Conservation (phyloP, 208 protist species). For the Novymonas esmeraldas region DNA sequence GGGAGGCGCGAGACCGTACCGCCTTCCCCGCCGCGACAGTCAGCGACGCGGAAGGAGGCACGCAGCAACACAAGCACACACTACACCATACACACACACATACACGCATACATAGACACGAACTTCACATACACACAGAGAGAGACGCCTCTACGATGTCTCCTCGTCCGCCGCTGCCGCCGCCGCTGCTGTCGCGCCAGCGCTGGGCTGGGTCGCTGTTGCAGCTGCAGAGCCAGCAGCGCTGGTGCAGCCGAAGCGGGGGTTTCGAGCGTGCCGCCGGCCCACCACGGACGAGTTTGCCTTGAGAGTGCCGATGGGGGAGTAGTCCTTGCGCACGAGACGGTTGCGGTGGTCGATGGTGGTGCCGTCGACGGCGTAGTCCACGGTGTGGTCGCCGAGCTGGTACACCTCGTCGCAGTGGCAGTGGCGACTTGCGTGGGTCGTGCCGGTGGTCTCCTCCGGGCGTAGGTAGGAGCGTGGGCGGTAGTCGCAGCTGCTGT, state of each 20-base stretch:
- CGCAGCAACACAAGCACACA: neutral
- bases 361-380: constrained; percentile 59
- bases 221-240: neutral
- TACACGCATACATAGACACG: constrained; percentile 2
- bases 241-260: constrained; percentile 51
- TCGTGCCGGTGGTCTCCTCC: constrained; percentile 28
- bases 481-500: constrained; percentile 72
- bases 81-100: neutral
- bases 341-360: constrained; percentile 74
- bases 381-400: constrained; percentile 87
- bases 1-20: no score
- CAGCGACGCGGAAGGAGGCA: neutral
- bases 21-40: no score
- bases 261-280: constrained; percentile 54
- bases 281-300: constrained; percentile 74
- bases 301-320: constrained; percentile 56
- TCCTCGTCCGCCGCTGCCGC: constrained; percentile 9
- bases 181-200: constrained; percentile 13
- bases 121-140: neutral
- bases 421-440: constrained; percentile 71
- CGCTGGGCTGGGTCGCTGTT: no score
- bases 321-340: constrained; percentile 55
- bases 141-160: constrained; percentile 5
- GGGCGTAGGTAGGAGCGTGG: constrained; percentile 73
- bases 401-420: constrained; percentile 89